Evolutionary conservation across 2,329 filamentous ascomycete genomes (phyloP).

Genomic region (Sporothrix schenckii): DNA sequence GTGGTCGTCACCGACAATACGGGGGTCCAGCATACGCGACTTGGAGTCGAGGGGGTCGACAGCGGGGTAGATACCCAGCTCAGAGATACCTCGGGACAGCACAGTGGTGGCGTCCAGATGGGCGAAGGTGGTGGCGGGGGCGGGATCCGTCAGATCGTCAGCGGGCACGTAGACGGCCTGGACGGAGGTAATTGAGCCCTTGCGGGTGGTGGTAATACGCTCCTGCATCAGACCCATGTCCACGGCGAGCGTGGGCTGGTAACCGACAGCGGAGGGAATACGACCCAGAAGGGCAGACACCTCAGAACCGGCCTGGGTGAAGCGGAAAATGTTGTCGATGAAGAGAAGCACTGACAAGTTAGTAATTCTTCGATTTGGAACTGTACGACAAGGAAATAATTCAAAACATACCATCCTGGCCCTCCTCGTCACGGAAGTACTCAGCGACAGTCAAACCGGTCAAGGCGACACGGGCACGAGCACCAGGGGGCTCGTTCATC

Average conservation of each 20-base stretch:
- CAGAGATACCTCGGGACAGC: conserved; percentile 99
- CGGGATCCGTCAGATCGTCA: conserved; percentile 99
- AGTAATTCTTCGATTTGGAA: not conserved
- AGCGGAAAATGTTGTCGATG: conserved; percentile 99
- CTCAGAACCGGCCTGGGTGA: conserved; percentile 99
- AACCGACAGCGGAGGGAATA: conserved; percentile 99
- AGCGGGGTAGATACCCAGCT: conserved; percentile 99
- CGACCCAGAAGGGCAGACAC: conserved; percentile 98
- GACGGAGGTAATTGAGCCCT: conserved; percentile 99
- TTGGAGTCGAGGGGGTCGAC: conserved; percentile 99
- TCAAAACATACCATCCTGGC: conserved; percentile 75
- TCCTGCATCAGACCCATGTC: conserved; percentile 99
- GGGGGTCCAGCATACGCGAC: conserved; percentile 98
- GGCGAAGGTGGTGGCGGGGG: conserved; percentile 98
- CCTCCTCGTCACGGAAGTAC: conserved; percentile 75
- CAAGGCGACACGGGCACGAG: conserved; percentile 98
- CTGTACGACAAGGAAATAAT: not conserved
- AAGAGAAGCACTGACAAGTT: conserved; percentile 78
- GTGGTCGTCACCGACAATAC: conserved; percentile 97
- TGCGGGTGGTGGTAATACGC: conserved; percentile 99
- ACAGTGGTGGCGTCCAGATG: conserved; percentile 99
- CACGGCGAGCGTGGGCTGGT: conserved; percentile 97
- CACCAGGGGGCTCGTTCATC: conserved; percentile 99
- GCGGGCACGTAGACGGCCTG: conserved; percentile 99
- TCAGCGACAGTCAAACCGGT: conserved; percentile 83